phyloP scores from a whole-genome alignment of 2,329 filamentous ascomycete genomes.

The Biscogniauxia sp. region DNA sequence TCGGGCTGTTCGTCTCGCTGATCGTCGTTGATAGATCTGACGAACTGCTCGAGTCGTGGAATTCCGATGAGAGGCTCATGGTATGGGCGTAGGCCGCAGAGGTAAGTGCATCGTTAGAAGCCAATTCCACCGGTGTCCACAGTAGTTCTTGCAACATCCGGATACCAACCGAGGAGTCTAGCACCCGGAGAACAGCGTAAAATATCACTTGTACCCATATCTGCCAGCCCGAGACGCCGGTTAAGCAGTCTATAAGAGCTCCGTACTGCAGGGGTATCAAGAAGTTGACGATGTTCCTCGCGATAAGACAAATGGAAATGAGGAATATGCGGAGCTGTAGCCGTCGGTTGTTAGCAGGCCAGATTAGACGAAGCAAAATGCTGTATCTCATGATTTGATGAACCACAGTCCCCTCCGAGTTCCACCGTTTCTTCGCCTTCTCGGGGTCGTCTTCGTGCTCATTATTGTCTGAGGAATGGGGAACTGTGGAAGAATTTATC shows the following conservation, averaged over 20 bases:
- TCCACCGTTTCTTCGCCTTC: slow-evolving; percentile 65
- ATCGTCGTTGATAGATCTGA: slow-evolving; percentile 59
- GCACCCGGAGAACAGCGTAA: slow-evolving; percentile 51
- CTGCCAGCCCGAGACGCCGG: slow-evolving; percentile 44
- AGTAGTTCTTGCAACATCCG: slow-evolving; percentile 53
- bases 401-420: slow-evolving; percentile 74
- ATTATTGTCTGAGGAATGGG: slow-evolving; percentile 55
- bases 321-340: slow-evolving; percentile 68
- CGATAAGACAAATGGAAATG: slow-evolving; percentile 66
- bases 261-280: slow-evolving; percentile 80
- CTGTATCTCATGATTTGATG: slow-evolving; percentile 72
- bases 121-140: slow-evolving; percentile 58
- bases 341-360: slow-evolving; percentile 64
- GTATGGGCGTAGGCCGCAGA: slow-evolving; percentile 58
- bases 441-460: slow-evolving; percentile 53
- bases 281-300: slow-evolving; percentile 70
- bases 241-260: slow-evolving; percentile 70
- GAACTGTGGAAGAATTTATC: slow-evolving; percentile 34
- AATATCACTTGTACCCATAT: slow-evolving; percentile 53
- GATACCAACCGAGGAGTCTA: slow-evolving; percentile 54
- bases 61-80: slow-evolving; percentile 59
- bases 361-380: slow-evolving; percentile 76
- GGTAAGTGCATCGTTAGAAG: slow-evolving; percentile 52
- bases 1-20: slow-evolving; percentile 44
- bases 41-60: slow-evolving; percentile 59